Evolutionary conservation across 1,284 basidiomycete genomes (phyloP).

Genomic region (Melanopsichium pennsylvanicum): DNA sequence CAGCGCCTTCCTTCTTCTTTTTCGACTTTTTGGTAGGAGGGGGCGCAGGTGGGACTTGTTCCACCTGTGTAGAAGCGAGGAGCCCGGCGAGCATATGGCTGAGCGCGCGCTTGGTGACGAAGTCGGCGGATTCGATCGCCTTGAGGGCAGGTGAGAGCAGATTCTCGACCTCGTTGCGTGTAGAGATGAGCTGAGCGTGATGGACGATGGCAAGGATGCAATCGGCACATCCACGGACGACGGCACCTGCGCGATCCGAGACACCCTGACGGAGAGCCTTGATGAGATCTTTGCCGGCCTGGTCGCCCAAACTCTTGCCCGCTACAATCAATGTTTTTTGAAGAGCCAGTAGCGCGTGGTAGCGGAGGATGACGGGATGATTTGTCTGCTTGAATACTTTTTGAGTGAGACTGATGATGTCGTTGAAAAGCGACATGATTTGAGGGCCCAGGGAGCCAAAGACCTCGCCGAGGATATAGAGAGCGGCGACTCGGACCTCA

Average conservation of each 20-base stretch:
- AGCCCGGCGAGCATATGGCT: slow-evolving; percentile 83
- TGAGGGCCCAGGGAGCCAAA: slow-evolving; percentile 81
- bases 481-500: slow-evolving; percentile 76
- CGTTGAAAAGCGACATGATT: slow-evolving; percentile 94
- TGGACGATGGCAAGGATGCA: slow-evolving; percentile 64
- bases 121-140: slow-evolving; percentile 79
- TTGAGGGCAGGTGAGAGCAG: slow-evolving; percentile 77
- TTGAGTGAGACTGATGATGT: slow-evolving; percentile 70
- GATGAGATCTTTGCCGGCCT: slow-evolving; percentile 79
- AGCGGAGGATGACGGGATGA: slow-evolving; percentile 76
- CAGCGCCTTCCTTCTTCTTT: slow-evolving; percentile 69
- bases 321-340: slow-evolving; percentile 79
- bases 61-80: slow-evolving; percentile 83
- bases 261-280: slow-evolving; percentile 82
- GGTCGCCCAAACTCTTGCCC: slow-evolving; percentile 82
- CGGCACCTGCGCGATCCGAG: slow-evolving; percentile 81
- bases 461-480: slow-evolving; percentile 85
- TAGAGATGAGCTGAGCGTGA: slow-evolving; percentile 62
- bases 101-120: slow-evolving; percentile 80
- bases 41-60: slow-evolving; percentile 69
- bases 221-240: slow-evolving; percentile 84
- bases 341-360: slow-evolving; percentile 80
- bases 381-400: slow-evolving; percentile 39
- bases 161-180: slow-evolving; percentile 77
- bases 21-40: slow-evolving; percentile 63